phyloP scores from a whole-genome alignment of 495 filamentous ascomycete genomes.

The Aspergillus cavernicola region DNA sequence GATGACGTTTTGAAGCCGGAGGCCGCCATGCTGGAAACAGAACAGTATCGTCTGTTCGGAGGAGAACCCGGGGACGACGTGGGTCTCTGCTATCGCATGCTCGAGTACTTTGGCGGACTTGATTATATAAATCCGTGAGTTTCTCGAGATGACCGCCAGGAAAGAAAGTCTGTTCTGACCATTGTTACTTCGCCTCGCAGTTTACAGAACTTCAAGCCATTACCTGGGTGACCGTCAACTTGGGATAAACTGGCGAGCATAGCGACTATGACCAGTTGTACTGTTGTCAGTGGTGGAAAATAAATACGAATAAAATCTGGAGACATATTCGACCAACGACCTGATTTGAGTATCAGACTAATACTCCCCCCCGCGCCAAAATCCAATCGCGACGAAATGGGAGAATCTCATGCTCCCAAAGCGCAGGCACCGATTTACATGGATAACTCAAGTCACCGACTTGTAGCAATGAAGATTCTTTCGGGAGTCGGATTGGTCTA shows the following conservation, averaged over 20 bases:
- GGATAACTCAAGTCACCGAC: slow-evolving; percentile 36
- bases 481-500: slow-evolving; percentile 43
- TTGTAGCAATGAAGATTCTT: slow-evolving; percentile 48
- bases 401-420: slow-evolving; percentile 1
- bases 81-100: slow-evolving; percentile 44
- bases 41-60: slow-evolving; percentile 44
- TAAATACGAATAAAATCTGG: neutral
- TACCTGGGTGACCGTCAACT: slow-evolving; percentile 17
- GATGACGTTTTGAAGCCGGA: slow-evolving; percentile 25
- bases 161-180: neutral
- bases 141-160: neutral
- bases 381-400: neutral
- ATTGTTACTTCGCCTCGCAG: neutral
- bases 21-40: slow-evolving; percentile 27
- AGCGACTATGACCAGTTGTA: neutral
- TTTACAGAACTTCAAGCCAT: slow-evolving; percentile 13
- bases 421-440: slow-evolving; percentile 33
- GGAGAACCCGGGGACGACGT: slow-evolving; percentile 47
- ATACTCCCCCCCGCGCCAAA: neutral
- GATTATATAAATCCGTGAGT: slow-evolving; percentile 48
- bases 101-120: slow-evolving; percentile 46
- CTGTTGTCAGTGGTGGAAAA: slow-evolving; percentile 1
- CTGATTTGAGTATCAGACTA: slow-evolving; percentile 1
- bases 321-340: neutral
- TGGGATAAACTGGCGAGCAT: neutral